A percentile compares a stretch with the other conserved stretches of the same genome.
These are phyloP conservation scores for Canavalia ensiformis DNA, from an alignment of 306 rosid genomes.

Conservation along the genomic window DNA sequence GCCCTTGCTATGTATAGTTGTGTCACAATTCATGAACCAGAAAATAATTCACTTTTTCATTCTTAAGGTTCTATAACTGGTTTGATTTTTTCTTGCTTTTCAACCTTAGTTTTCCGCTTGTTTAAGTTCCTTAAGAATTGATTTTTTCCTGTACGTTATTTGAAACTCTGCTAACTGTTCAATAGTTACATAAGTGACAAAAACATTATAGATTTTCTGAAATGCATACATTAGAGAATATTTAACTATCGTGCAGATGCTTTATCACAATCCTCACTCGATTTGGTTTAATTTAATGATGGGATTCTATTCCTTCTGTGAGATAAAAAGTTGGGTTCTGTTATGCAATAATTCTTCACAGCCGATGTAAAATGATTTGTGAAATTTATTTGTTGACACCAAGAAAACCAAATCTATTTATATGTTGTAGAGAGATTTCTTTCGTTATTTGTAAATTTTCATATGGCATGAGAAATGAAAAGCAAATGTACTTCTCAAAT, in stretches of 20 bases:
- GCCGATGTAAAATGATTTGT: not conserved
- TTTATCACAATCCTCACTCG: not conserved
- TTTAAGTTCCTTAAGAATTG: constrained; percentile 24
- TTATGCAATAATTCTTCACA: not conserved
- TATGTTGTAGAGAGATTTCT: not conserved
- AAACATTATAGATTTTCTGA: constrained; percentile 5
- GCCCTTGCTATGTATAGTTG: constrained; percentile 17
- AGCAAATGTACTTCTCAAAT: constrained; percentile 5
- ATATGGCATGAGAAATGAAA: constrained; percentile 6
- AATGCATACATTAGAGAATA: not conserved
- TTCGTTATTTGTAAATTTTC: not conserved
- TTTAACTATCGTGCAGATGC: not conserved
- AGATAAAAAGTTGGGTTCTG: not conserved
- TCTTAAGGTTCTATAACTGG: not conserved
- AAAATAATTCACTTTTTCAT: constrained; percentile 10
- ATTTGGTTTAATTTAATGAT: not conserved
- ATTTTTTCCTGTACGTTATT: not conserved
- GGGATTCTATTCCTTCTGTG: not conserved
- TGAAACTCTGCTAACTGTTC: constrained; percentile 9
- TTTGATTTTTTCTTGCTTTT: not conserved
- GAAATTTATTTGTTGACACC: constrained; percentile 1
- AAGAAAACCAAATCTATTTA: constrained; percentile 18
- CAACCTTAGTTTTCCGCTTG: no score
- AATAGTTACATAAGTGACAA: not conserved
- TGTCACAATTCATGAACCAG: constrained; percentile 5